A percentile compares a stretch with the other conserved stretches of the same genome.
Conservation (phyloP, 768 basidiomycete genomes). For the Calocybe gangraenosa region DNA sequence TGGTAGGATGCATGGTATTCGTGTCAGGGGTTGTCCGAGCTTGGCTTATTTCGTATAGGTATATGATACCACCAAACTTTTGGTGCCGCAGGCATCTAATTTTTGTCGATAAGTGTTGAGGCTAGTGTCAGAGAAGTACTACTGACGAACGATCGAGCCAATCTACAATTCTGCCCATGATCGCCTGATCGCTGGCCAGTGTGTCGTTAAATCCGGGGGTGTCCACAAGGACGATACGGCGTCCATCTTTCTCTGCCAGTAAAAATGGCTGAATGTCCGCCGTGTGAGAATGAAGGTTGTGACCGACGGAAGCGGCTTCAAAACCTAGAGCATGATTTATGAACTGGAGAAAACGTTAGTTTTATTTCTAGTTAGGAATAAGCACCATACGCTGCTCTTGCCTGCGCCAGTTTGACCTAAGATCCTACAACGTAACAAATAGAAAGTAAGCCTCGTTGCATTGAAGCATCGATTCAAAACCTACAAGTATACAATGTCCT, state of each 20-base stretch:
- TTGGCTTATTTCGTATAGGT: constrained; percentile 5
- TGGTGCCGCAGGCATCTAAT: constrained; percentile 8
- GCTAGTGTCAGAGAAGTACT: background rate
- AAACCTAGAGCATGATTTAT: constrained; percentile 20
- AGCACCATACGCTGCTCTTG: constrained; percentile 13
- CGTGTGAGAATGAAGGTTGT: constrained; percentile 22
- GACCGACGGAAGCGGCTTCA: constrained; percentile 17
- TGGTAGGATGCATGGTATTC: constrained; percentile 3
- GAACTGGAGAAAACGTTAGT: constrained; percentile 12
- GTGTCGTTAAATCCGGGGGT: constrained; percentile 29
- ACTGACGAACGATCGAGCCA: constrained; percentile 24
- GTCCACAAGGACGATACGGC: constrained; percentile 24
- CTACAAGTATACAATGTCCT: constrained; percentile 8
- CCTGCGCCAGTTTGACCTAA: constrained; percentile 15
- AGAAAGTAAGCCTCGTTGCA: background rate
- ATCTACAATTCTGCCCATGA: constrained; percentile 19
- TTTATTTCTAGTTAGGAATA: background rate
- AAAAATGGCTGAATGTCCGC: constrained; percentile 13
- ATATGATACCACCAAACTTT: constrained; percentile 6
- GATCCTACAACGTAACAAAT: constrained; percentile 2
- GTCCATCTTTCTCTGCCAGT: background rate
- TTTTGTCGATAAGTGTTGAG: background rate
- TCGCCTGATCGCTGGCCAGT: constrained; percentile 17
- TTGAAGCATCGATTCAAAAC: background rate
- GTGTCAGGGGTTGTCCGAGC: background rate